These are phyloP conservation scores for Chloranthus sessilifolius DNA, from an alignment of 164 flowering plant genomes.

Conservation along the genomic window DNA sequence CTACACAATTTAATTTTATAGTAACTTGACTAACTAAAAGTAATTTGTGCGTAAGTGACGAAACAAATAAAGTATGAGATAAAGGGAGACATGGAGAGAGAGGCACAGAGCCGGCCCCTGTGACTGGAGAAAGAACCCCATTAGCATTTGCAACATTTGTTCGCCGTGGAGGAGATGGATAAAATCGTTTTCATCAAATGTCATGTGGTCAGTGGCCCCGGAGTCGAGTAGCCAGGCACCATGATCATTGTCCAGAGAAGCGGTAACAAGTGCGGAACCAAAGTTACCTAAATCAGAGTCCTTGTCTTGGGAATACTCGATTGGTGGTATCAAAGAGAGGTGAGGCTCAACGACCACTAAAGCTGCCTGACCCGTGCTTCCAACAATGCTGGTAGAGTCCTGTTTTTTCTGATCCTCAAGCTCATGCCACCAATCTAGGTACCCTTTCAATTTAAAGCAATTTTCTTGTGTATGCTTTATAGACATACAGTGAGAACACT, in stretches of 20 bases:
- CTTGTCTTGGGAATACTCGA: neutral
- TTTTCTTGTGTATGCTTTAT: constrained; percentile 3
- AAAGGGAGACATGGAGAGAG: no score
- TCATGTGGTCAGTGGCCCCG: constrained; percentile 1
- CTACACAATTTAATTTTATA: neutral
- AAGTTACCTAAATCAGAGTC: no score
- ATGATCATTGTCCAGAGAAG: no score
- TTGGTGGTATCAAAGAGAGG: constrained; percentile 4
- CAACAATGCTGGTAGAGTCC: no score
- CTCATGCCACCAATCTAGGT: constrained; percentile 9
- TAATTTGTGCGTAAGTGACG: no score
- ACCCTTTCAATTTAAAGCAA: constrained; percentile 5
- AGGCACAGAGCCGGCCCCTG: no score
- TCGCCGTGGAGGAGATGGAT: no score
- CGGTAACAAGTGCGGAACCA: no score
- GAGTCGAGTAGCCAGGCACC: neutral
- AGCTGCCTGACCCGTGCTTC: neutral
- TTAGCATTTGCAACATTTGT: no score
- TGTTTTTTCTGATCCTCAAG: neutral
- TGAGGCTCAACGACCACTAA: neutral
- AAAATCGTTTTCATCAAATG: neutral
- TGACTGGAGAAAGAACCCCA: no score
- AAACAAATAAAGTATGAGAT: no score
- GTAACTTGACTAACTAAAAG: no score
- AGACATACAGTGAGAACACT: constrained; percentile 8